Evolutionary conservation across 441 rosid genomes (phyloP).

Genomic region (Euphorbia schlechtendalii): DNA sequence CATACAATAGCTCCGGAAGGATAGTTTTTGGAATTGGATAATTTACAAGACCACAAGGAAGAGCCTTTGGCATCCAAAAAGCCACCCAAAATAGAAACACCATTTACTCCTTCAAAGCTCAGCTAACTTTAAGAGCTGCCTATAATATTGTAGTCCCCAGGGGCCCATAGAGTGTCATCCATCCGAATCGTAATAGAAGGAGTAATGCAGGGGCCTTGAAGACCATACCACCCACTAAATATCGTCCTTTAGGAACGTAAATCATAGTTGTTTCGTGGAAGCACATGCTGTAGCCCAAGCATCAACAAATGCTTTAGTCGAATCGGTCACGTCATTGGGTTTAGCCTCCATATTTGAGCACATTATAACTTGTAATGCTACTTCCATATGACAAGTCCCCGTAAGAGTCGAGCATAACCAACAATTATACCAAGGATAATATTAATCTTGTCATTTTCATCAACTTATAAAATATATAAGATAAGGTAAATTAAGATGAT

Average conservation of each 20-base stretch:
- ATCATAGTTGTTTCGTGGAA: constrained; percentile 15
- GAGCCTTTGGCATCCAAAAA: constrained; percentile 48
- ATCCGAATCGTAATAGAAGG: constrained; percentile 23
- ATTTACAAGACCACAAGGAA: constrained; percentile 41
- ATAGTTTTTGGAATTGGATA: constrained; percentile 23
- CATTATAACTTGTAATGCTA: constrained; percentile 18
- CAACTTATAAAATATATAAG: background rate
- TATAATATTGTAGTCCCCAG: constrained; percentile 24
- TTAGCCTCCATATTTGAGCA: constrained; percentile 33
- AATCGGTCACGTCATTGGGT: constrained; percentile 26
- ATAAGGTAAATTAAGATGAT: no score
- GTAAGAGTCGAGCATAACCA: background rate
- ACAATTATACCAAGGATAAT: background rate
- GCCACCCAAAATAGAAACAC: constrained; percentile 38
- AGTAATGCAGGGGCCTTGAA: constrained; percentile 21
- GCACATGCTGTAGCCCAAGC: constrained; percentile 37
- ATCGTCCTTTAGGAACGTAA: constrained; percentile 29
- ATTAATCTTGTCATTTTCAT: background rate
- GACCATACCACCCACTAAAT: constrained; percentile 25
- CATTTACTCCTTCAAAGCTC: constrained; percentile 29
- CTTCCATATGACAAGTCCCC: constrained; percentile 5
- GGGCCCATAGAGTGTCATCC: constrained; percentile 32
- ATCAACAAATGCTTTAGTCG: constrained; percentile 25
- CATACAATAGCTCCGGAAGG: constrained; percentile 49
- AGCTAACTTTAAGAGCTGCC: constrained; percentile 28